Conservation (phyloP, 805 yeast genomes). For the Yarrowia hollandica region DNA sequence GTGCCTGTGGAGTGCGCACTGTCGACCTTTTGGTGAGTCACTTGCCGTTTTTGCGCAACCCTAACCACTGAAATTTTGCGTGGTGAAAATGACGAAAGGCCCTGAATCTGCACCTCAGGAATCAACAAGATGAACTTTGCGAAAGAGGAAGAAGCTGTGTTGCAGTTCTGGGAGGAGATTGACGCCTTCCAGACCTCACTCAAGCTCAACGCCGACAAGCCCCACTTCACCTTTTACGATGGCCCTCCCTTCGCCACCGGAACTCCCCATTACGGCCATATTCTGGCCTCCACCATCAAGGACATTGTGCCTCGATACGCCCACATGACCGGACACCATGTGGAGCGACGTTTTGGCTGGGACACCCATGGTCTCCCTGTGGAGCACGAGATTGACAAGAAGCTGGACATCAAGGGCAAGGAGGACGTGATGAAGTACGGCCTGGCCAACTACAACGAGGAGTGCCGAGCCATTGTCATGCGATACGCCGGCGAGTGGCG, state of each 20-base stretch:
- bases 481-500: slow-evolving; percentile 96
- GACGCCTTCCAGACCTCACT: slow-evolving; percentile 91
- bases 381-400: slow-evolving; percentile 98
- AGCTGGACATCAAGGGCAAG: slow-evolving; percentile 86
- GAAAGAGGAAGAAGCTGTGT: slow-evolving; percentile 81
- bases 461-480: slow-evolving; percentile 97
- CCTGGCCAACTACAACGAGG: slow-evolving; percentile 87
- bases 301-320: slow-evolving; percentile 98
- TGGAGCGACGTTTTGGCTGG: slow-evolving; percentile 98
- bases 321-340: slow-evolving; percentile 94
- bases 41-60: not conserved
- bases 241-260: slow-evolving; percentile 99
- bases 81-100: not conserved
- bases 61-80: slow-evolving; percentile 25
- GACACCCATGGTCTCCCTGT: slow-evolving; percentile 99
- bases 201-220: slow-evolving; percentile 78
- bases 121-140: slow-evolving; percentile 60
- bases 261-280: slow-evolving; percentile 98
- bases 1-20: too few relatives aligned
- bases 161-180: slow-evolving; percentile 80
- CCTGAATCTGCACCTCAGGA: too few relatives aligned
- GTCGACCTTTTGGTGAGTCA: too few relatives aligned
- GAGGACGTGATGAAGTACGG: slow-evolving; percentile 95
- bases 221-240: slow-evolving; percentile 90
- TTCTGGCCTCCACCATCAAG: slow-evolving; percentile 92